Evolutionary conservation across 2,329 filamentous ascomycete species (phyloP), one percentile per base, ranked within the genome.

Genomic region (Epichloe aotearoae): DNA sequence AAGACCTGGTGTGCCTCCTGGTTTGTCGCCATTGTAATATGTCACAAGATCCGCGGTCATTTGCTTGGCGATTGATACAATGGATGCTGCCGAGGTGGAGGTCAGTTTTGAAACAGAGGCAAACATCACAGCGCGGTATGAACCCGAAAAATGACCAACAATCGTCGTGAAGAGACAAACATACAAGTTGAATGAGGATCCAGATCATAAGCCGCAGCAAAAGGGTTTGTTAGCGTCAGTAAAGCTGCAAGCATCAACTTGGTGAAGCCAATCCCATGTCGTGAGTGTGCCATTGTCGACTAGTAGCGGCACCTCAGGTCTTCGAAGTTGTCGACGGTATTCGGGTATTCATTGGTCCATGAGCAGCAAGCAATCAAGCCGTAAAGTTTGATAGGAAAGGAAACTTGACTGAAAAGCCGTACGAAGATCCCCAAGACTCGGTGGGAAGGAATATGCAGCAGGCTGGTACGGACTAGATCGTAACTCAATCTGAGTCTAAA

Each of bases 31-130:
- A 23, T 64, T 50, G 52, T 71, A 71, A 47, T 66, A 69, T 6
- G 62, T 58, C 49, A 71, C 56, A 62, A 80, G 66, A 57, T 79
- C 76, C 41, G 69, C 65, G 2, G 75, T 69, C 63, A 80, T 73
- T 44, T 70, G 65, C 53, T 72, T 74, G 14, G 77, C 69, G 11
- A 74, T 67, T 38, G 64, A 60, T 52, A 67, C 73, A 53, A 80
- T 62, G 2, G 75, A 79, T 42, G 71, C 77, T 80, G 39, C 47
- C 19, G 12, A 46, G 30, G 42, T 4, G 3, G 17, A 15, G 49
- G 37, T 49, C 26, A 48, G 44, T 26, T 43, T 17, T 23, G 26
- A 8, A 10, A 46, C 56, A 53, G 38, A 17, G 39, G 20, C 5
- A 17, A 23, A 49, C 51, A 26, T 5, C 26, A 23, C 40, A 17